Evolutionary conservation across 163 green algal species (phyloP).

Genomic region (Scenedesmus sp.): DNA sequence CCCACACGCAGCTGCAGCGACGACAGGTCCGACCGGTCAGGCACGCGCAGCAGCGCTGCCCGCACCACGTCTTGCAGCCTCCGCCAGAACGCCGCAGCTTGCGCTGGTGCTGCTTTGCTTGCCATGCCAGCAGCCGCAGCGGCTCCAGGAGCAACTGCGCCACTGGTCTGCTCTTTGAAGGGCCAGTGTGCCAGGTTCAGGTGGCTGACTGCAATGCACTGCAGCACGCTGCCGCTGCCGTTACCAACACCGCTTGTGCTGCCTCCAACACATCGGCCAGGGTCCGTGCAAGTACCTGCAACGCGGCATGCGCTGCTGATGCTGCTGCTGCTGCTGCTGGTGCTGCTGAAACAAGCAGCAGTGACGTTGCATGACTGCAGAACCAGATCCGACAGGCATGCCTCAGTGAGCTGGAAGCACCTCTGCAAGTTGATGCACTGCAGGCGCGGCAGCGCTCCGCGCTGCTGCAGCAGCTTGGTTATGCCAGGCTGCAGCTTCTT

Average conservation of each 20-base stretch:
- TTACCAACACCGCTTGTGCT: not conserved
- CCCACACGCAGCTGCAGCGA: not conserved
- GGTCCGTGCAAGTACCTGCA: not conserved
- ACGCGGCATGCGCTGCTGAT: not conserved
- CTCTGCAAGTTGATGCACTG: slow-evolving; percentile 66
- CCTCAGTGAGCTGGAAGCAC: slow-evolving; percentile 70
- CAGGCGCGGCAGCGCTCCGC: slow-evolving; percentile 22
- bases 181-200: slow-evolving; percentile 62
- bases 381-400: slow-evolving; percentile 60
- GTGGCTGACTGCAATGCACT: slow-evolving; percentile 63
- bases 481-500: slow-evolving; percentile 53
- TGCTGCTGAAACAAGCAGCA: not conserved
- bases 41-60: not conserved
- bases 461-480: not conserved
- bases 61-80: not conserved
- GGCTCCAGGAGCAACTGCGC: not conserved
- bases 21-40: not conserved
- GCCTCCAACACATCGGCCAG: not conserved
- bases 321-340: not conserved
- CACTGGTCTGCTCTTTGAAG: not conserved
- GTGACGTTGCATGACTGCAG: not conserved
- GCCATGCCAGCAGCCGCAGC: not conserved
- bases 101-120: not conserved
- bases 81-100: not conserved
- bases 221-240: slow-evolving; percentile 15